Conservation (phyloP, 495 filamentous ascomycete species). For the Aspergillus sclerotiicarbonarius region DNA sequence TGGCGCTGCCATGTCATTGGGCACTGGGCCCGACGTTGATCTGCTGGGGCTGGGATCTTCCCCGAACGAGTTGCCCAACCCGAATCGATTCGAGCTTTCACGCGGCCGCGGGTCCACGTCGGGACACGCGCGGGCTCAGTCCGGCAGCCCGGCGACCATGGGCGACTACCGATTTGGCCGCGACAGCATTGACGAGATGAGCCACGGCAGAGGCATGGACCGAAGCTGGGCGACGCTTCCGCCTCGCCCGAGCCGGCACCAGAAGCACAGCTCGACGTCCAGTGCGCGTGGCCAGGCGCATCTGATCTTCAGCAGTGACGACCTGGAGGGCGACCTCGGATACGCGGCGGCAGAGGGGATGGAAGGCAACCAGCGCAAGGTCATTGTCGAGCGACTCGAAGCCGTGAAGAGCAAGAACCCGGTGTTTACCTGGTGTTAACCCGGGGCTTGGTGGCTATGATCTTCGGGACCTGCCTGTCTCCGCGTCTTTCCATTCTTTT, state of each 20-base stretch:
- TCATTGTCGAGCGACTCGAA: conserved; percentile 94
- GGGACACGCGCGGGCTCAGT: conserved; percentile 33
- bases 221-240: conserved; percentile 41
- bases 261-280: conserved; percentile 44
- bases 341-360: conserved; percentile 92
- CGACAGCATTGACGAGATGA: conserved; percentile 25
- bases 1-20: conserved; percentile 64
- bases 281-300: conserved; percentile 27
- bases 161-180: conserved; percentile 32
- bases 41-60: conserved; percentile 68
- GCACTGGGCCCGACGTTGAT: conserved; percentile 58
- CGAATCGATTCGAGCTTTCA: conserved; percentile 80
- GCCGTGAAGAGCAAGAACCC: conserved; percentile 93
- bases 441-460: conserved; percentile 2
- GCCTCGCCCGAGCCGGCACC: conserved; percentile 34
- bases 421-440: conserved; percentile 88
- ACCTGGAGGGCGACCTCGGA: conserved; percentile 87
- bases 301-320: conserved; percentile 61
- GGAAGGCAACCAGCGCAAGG: conserved; percentile 84
- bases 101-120: conserved; percentile 51
- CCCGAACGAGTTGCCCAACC: conserved; percentile 69
- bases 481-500: conserved; percentile 9
- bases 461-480: not conserved
- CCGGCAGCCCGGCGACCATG: conserved; percentile 38
- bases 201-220: conserved; percentile 34